Base-by-base conservation (phyloP, 192 early-diverging fungal genomes). In the Backusella westeae region DNA sequence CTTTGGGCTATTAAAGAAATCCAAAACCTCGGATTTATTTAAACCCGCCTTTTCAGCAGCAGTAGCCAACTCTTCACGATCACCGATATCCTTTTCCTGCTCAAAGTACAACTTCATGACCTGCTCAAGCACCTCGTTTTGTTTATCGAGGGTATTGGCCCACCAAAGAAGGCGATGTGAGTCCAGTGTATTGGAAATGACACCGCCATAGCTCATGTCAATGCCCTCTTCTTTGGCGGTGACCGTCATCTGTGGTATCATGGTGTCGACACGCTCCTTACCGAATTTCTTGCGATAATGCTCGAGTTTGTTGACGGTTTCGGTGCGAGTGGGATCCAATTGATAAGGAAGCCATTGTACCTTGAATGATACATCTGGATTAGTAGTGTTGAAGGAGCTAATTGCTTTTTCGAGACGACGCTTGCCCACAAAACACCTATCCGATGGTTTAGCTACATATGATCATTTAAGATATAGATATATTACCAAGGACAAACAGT, bases 31-130 rank as follows among this genome's bases (percentile, higher is more conserved):
- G 7, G 72, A 76, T 26, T 76, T 49, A 67, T 94, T 85, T 65
- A 94, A 76, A 0, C 92, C 93, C 17, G 82, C 90, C 41, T 85
- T 85, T 23, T 73, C 86, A 5, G 90, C 93, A 7, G 83, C 86
- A 4, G 75, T 83, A 17, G 87, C 83, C 39, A 96, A 77, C 1
- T 88, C 86, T 0, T 89, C 78, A n/a, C 74, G 46, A 44, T 92
- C 90, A 53, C 86, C 87, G 67, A 93, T 85, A 78, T 92, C 90
- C 78, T 90, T 80, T 66, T 88, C 86, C 34, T 89, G 69, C 82
- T 96, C 94, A 85, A 92, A 93, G 75, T 95, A 96, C 8, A 88
- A 77, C 32, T 82, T 76, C 35, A 93, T 87, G 41, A 96, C 71
- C 68, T 87, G 84, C 14, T 90, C 87, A 23, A 93, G 86, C 1